phyloP scores from a whole-genome alignment of 495 filamentous ascomycete species.

The Hypoxylon cercidicola region DNA sequence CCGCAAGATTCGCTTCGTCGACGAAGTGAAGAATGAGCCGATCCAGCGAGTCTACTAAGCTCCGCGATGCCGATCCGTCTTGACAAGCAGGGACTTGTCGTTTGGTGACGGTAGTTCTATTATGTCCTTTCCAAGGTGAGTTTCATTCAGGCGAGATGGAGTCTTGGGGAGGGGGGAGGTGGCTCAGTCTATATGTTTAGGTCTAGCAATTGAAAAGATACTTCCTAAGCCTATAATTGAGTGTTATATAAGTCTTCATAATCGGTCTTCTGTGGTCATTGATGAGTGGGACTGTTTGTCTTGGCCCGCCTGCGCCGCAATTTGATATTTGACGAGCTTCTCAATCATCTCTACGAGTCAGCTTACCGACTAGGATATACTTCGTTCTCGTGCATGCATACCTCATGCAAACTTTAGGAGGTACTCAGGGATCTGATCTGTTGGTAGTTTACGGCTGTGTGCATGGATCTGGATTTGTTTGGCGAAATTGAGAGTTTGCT shows the following conservation, averaged over 20 bases:
- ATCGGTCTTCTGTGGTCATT: neutral
- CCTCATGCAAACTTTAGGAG: too few relatives aligned
- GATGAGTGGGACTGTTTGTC: too few relatives aligned
- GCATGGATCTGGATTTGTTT: neutral
- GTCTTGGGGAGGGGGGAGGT: too few relatives aligned
- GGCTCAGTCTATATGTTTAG: neutral
- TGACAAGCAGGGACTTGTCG: neutral
- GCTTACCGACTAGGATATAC: too few relatives aligned
- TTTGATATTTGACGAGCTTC: too few relatives aligned
- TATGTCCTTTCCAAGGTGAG: too few relatives aligned
- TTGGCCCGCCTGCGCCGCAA: too few relatives aligned
- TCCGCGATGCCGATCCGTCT: neutral
- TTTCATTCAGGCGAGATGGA: too few relatives aligned
- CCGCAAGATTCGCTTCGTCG: slow-evolving; percentile 28
- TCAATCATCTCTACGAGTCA: too few relatives aligned
- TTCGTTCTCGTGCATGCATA: too few relatives aligned
- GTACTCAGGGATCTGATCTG: too few relatives aligned
- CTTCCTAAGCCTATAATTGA: neutral
- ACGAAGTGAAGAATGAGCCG: slow-evolving; percentile 16
- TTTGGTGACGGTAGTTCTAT: neutral
- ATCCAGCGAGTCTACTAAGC: neutral
- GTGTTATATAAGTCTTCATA: neutral
- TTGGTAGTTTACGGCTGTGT: neutral
- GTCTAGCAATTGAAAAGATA: neutral
- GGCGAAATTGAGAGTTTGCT: neutral